A percentile compares a stretch with the other conserved stretches of the same genome.
Conservation (phyloP, 805 yeast species). For the Saturnispora ahearnii region DNA sequence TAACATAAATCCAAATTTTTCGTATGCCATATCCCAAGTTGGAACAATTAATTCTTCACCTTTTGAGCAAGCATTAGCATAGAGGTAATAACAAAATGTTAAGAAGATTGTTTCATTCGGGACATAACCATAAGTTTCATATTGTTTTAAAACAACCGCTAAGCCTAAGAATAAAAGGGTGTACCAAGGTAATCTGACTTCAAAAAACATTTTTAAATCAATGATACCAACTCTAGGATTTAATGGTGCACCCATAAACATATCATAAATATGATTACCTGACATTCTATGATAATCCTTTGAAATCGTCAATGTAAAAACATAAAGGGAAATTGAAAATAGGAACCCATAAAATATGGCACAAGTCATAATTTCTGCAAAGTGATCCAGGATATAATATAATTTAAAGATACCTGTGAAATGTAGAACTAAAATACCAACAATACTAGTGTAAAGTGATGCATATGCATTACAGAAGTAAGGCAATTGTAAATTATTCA, state of each 20-base stretch:
- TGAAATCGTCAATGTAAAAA: constrained; percentile 53
- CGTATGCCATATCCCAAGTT: constrained; percentile 99
- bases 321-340: constrained; percentile 60
- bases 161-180: constrained; percentile 70
- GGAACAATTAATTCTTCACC: constrained; percentile 97
- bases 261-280: constrained; percentile 81
- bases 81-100: constrained; percentile 81
- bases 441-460: constrained; percentile 66
- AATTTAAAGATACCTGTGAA: constrained; percentile 65
- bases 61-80: constrained; percentile 94
- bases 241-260: constrained; percentile 95
- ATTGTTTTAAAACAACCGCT: constrained; percentile 70
- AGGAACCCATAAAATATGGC: constrained; percentile 74
- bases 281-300: constrained; percentile 86
- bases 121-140: constrained; percentile 70
- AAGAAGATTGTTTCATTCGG: constrained; percentile 68
- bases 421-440: constrained; percentile 53
- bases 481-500: constrained; percentile 72
- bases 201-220: constrained; percentile 95
- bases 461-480: constrained; percentile 90
- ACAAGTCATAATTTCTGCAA: constrained; percentile 89
- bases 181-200: constrained; percentile 96
- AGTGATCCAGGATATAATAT: constrained; percentile 65
- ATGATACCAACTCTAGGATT: constrained; percentile 91
- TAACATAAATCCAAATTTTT: constrained; percentile 98